Percentiles rank a stretch among this genome's conserved stretches.
Conservation (phyloP, 305 asterid genomes). For the Ajuga reptans region DNA sequence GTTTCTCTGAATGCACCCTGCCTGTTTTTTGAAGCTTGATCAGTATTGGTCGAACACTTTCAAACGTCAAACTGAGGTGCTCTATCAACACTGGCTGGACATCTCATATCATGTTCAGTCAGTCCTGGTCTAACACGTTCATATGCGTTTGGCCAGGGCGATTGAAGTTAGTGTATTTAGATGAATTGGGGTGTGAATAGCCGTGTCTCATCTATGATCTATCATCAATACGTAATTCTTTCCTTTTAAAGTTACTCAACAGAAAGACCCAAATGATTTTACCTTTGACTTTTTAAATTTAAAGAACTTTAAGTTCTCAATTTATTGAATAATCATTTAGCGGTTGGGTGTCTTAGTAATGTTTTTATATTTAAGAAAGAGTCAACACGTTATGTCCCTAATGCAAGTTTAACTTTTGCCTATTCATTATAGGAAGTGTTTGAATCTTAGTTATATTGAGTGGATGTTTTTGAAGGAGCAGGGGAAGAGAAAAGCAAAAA, state of each 20-base stretch:
- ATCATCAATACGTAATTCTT: not conserved
- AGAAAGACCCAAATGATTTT: not conserved
- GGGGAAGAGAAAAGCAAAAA: slow-evolving; percentile 38
- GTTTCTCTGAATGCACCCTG: too few species aligned
- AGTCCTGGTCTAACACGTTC: too few species aligned
- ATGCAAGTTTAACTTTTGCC: not conserved
- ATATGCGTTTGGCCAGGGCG: too few species aligned
- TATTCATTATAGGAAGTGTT: not conserved
- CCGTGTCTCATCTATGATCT: not conserved
- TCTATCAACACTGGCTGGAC: too few species aligned
- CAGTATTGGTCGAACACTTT: too few species aligned
- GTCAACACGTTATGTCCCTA: not conserved
- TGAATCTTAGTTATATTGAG: not conserved
- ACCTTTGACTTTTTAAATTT: not conserved
- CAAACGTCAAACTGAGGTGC: too few species aligned
- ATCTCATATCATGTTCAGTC: too few species aligned
- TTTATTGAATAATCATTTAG: not conserved
- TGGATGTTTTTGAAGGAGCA: slow-evolving; percentile 8
- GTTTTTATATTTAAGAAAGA: not conserved
- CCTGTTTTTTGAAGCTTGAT: too few species aligned
- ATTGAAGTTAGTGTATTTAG: too few species aligned
- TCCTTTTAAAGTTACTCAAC: not conserved
- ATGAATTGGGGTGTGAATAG: too few species aligned
- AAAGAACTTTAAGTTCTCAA: not conserved
- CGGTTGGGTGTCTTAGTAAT: not conserved